Evolutionary conservation across 2,329 filamentous ascomycete genomes (phyloP).

Genomic region (Pseudogymnoascus sp.): DNA sequence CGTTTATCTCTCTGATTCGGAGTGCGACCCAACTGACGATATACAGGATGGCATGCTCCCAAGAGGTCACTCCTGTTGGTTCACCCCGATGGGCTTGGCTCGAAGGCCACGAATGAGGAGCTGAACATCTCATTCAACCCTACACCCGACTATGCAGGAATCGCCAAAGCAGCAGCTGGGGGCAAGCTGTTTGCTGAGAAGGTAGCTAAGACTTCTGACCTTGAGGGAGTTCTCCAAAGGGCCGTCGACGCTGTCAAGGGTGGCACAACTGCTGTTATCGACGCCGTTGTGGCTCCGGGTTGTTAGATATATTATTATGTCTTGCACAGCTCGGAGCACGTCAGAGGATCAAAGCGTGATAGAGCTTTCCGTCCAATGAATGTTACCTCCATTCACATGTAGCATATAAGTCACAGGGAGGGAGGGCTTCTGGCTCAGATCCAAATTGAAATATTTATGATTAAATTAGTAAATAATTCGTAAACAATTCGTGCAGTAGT

Average conservation of each 20-base stretch:
- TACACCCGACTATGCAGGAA: slow-evolving; percentile 55
- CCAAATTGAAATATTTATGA: neutral
- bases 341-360: neutral
- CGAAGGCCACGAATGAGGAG: slow-evolving; percentile 53
- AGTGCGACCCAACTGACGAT: neutral
- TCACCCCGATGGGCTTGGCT: slow-evolving; percentile 55
- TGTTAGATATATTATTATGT: slow-evolving; percentile 16
- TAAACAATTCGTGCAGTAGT: neutral
- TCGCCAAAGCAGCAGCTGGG: slow-evolving; percentile 57
- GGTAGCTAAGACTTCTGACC: slow-evolving; percentile 47
- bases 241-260: slow-evolving; percentile 50
- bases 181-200: slow-evolving; percentile 53
- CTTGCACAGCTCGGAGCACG: neutral
- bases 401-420: neutral
- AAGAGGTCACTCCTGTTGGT: slow-evolving; percentile 53
- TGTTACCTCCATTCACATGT: neutral
- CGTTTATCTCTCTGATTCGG: neutral
- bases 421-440: neutral
- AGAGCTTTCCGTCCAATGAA: neutral
- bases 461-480: neutral
- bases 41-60: slow-evolving; percentile 56
- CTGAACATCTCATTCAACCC: slow-evolving; percentile 60
- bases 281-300: slow-evolving; percentile 31
- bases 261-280: slow-evolving; percentile 53
- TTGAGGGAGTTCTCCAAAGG: slow-evolving; percentile 45